These are phyloP conservation scores for Urochloa ruziziensis DNA, from an alignment of 176 grass and related monocot species.

Conservation along the genomic window DNA sequence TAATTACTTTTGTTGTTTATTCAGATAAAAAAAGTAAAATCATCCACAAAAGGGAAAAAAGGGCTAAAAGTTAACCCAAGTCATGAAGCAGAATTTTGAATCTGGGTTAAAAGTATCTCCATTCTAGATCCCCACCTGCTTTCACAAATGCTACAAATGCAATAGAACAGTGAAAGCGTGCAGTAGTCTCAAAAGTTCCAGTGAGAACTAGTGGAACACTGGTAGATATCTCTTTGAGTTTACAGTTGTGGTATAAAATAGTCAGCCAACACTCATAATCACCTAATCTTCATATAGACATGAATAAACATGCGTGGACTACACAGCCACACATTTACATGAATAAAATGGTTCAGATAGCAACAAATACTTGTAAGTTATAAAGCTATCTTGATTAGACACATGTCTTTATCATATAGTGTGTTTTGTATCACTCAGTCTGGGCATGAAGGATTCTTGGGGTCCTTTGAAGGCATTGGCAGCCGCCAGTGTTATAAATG, in stretches of 20 bases:
- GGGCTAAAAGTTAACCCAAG: background rate
- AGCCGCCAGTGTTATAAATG: slow-evolving; percentile 82
- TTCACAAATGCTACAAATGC: background rate
- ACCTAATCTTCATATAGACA: background rate
- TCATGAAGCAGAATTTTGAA: background rate
- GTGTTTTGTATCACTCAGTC: slow-evolving; percentile 53
- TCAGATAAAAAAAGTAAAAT: background rate
- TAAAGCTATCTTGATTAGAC: slow-evolving; percentile 21
- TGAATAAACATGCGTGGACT: background rate
- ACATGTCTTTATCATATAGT: slow-evolving; percentile 32
- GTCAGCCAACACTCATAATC: background rate
- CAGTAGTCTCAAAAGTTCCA: background rate
- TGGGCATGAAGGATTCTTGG: slow-evolving; percentile 99
- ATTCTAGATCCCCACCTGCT: background rate
- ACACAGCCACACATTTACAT: background rate
- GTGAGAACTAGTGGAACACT: background rate
- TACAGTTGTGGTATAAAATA: slow-evolving; percentile 1
- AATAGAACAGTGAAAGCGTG: slow-evolving; percentile 1
- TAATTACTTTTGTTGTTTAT: background rate
- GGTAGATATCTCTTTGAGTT: slow-evolving; percentile 9
- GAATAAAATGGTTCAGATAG: background rate
- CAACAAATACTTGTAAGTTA: background rate
- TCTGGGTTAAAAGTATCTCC: background rate
- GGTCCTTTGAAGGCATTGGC: slow-evolving; percentile 90
- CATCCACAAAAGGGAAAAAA: background rate